Evolutionary conservation across 352 stramenopile species (phyloP).

Genomic region (Globisporangium okanoganense): DNA sequence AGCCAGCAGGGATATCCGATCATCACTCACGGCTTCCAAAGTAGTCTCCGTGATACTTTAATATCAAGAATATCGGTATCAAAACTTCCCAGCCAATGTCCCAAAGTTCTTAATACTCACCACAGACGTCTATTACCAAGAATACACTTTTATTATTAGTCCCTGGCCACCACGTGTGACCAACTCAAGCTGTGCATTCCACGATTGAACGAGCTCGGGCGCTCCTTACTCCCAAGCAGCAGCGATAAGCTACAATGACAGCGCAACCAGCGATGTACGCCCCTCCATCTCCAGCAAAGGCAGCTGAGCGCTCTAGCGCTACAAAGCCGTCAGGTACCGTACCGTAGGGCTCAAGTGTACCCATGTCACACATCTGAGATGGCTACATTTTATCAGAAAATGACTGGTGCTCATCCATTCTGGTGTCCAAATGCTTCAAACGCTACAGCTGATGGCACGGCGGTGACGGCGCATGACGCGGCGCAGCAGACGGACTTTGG

Average conservation of each 20-base stretch:
- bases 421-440: not conserved
- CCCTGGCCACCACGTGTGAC: no score
- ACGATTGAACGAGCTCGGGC: no score
- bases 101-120: no score
- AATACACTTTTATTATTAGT: no score
- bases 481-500: slow-evolving; percentile 11
- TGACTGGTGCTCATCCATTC: not conserved
- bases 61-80: no score
- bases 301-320: not conserved
- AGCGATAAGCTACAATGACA: not conserved
- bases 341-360: not conserved
- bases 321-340: not conserved
- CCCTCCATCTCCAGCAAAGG: not conserved
- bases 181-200: no score
- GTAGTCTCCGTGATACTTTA: no score
- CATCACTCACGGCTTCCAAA: no score
- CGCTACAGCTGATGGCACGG: not conserved
- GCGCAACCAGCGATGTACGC: not conserved
- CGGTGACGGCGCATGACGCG: not conserved
- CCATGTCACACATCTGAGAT: not conserved
- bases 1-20: no score
- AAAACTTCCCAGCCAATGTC: no score
- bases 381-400: not conserved
- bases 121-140: no score
- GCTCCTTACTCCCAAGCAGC: no score